A percentile compares a stretch with the other conserved stretches of the same genome.
Conservation (phyloP, 208 protist genomes). For the Crithidia bombi region DNA sequence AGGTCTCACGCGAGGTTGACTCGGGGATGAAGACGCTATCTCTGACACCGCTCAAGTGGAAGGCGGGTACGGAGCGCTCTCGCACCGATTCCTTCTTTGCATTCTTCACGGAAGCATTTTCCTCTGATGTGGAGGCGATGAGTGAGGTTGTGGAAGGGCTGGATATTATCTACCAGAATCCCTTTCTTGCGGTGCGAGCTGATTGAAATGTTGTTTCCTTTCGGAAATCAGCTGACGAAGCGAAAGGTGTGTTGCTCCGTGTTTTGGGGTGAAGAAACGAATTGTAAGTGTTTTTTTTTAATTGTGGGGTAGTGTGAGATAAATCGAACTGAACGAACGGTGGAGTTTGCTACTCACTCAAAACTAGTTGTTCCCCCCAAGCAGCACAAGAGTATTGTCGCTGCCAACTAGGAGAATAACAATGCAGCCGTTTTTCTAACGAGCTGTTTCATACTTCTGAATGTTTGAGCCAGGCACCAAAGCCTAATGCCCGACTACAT, state of each 20-base stretch:
- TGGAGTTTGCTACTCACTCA: too few relatives aligned
- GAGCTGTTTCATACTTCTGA: neutral
- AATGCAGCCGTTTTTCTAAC: too few relatives aligned
- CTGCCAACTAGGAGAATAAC: too few relatives aligned
- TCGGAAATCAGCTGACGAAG: too few relatives aligned
- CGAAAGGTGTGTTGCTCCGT: neutral
- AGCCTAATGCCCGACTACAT: too few relatives aligned
- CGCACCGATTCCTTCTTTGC: constrained; percentile 75
- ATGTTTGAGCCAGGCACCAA: too few relatives aligned
- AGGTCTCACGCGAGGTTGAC: constrained; percentile 65
- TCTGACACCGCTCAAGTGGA: constrained; percentile 72
- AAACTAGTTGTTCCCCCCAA: neutral
- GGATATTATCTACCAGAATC: constrained; percentile 79
- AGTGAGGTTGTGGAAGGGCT: constrained; percentile 53
- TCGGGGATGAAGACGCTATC: constrained; percentile 53
- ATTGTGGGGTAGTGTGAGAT: too few relatives aligned
- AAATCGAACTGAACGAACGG: too few relatives aligned
- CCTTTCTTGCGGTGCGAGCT: constrained; percentile 59
- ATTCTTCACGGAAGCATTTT: constrained; percentile 56
- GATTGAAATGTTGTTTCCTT: too few relatives aligned
- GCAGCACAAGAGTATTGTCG: neutral
- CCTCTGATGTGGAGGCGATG: constrained; percentile 39
- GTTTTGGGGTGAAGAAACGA: neutral
- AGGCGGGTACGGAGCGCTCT: constrained; percentile 65
- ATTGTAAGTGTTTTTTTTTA: neutral